Evolutionary conservation across 768 basidiomycete species (phyloP).

Genomic region (Lactifluus piperatus): DNA sequence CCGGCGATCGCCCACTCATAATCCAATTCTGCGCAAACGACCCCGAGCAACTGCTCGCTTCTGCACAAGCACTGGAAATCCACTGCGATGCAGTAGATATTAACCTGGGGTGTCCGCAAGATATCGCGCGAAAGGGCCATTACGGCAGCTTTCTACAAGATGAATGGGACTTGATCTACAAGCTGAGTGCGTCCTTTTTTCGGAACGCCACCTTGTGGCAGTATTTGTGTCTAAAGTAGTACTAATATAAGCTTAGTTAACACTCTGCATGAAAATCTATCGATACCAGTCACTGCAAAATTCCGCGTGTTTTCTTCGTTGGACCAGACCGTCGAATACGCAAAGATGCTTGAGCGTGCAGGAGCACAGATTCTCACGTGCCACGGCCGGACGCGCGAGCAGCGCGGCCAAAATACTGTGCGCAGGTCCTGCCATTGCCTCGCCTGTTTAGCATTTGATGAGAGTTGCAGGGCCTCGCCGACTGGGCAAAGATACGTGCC

Average conservation of each 20-base stretch:
- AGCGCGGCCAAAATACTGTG: conserved; percentile 78
- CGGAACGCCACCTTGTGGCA: background rate
- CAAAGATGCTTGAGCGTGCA: conserved; percentile 89
- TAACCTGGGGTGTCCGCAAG: conserved; percentile 92
- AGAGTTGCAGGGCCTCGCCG: conserved; percentile 60
- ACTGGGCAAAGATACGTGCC: conserved; percentile 83
- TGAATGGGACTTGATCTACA: conserved; percentile 85
- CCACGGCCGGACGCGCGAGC: conserved; percentile 86
- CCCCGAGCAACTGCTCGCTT: conserved; percentile 62
- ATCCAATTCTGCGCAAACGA: conserved; percentile 94
- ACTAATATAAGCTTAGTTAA: conserved; percentile 57
- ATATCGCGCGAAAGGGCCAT: conserved; percentile 78
- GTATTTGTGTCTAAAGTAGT: background rate
- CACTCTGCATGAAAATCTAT: conserved; percentile 72
- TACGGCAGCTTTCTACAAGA: conserved; percentile 93
- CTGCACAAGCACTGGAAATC: conserved; percentile 68
- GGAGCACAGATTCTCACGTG: conserved; percentile 94
- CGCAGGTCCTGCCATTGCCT: conserved; percentile 20
- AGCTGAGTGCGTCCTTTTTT: conserved; percentile 47
- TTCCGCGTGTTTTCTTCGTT: conserved; percentile 84
- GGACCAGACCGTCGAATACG: conserved; percentile 88
- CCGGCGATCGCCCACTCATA: conserved; percentile 73
- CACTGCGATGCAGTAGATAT: conserved; percentile 92
- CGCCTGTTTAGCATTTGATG: background rate
- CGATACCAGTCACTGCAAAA: conserved; percentile 93